Percentiles rank a stretch among this genome's conserved stretches.
These are phyloP conservation scores for Saprolegnia diclina DNA, from an alignment of 352 stramenopile genomes.

Conservation along the genomic window DNA sequence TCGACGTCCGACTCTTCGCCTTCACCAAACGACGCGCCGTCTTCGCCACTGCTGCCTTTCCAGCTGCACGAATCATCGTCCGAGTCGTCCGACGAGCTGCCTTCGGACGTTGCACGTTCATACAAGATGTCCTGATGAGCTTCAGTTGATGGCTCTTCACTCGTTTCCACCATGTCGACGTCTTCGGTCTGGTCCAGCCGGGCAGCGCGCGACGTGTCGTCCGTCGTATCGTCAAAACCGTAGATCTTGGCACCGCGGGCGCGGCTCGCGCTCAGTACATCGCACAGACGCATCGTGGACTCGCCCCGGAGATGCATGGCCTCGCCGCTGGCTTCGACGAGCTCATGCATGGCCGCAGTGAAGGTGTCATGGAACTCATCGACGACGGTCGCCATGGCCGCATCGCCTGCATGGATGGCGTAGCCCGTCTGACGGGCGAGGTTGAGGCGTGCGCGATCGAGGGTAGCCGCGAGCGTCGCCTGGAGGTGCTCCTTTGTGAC, in stretches of 20 bases:
- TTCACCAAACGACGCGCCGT: constrained; percentile 17
- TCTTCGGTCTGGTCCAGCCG: constrained; percentile 5
- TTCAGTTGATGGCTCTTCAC: neutral
- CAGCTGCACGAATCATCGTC: constrained; percentile 16
- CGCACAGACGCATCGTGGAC: neutral
- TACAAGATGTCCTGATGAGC: constrained; percentile 12
- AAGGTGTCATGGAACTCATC: constrained; percentile 14
- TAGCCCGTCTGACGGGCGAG: neutral
- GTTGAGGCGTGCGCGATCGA: neutral
- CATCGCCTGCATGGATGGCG: neutral
- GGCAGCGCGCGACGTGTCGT: constrained; percentile 12
- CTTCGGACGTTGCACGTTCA: neutral
- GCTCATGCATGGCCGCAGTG: neutral
- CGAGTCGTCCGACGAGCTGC: neutral
- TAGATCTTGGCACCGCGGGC: constrained; percentile 19
- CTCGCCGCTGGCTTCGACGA: neutral
- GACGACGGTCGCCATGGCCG: neutral
- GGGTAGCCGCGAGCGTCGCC: neutral
- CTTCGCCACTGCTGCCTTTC: neutral
- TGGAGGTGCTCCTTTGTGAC: constrained; percentile 23
- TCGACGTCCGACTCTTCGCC: constrained; percentile 23
- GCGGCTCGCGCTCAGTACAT: constrained; percentile 7
- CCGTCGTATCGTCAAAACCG: constrained; percentile 9
- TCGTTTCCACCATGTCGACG: neutral
- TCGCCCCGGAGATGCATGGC: constrained; percentile 9